These are phyloP conservation scores for Tubosaeta sp. DNA, from an alignment of 768 basidiomycete species.

Conservation along the genomic window DNA sequence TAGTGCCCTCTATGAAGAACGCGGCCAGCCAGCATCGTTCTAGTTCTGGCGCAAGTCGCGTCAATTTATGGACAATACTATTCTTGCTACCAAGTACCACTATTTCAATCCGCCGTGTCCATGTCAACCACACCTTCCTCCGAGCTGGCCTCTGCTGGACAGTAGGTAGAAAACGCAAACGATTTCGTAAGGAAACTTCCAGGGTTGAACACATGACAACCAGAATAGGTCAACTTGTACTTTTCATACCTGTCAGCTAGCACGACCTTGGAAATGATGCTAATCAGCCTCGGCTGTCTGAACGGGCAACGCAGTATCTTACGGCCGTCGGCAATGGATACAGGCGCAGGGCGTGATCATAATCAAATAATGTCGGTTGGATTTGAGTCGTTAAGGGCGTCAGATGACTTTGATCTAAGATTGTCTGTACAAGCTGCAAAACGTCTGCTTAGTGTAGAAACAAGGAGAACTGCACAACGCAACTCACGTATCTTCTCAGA, in stretches of 20 bases:
- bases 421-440: conserved; percentile 85
- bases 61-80: not conserved
- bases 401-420: conserved; percentile 95
- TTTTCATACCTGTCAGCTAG: conserved; percentile 96
- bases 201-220: conserved; percentile 98
- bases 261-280: conserved; percentile 53
- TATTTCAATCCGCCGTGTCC: conserved; percentile 34
- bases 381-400: conserved; percentile 79
- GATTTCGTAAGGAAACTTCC: conserved; percentile 84
- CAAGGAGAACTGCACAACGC: not conserved
- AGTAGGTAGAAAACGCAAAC: conserved; percentile 87
- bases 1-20: conserved; percentile 6
- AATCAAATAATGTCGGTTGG: conserved; percentile 84
- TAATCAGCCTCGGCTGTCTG: conserved; percentile 5
- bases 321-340: conserved; percentile 94
- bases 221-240: conserved; percentile 95
- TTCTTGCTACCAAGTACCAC: not conserved
- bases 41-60: not conserved
- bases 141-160: conserved; percentile 78
- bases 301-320: conserved; percentile 27
- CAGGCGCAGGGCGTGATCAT: conserved; percentile 85
- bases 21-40: conserved; percentile 25
- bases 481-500: conserved; percentile 81
- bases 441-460: not conserved
- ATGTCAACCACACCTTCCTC: conserved; percentile 62